Evolutionary conservation across 2,329 filamentous ascomycete genomes (phyloP), one percentile per base, ranked within the genome.

Genomic region (Verticillium tricorpus): DNA sequence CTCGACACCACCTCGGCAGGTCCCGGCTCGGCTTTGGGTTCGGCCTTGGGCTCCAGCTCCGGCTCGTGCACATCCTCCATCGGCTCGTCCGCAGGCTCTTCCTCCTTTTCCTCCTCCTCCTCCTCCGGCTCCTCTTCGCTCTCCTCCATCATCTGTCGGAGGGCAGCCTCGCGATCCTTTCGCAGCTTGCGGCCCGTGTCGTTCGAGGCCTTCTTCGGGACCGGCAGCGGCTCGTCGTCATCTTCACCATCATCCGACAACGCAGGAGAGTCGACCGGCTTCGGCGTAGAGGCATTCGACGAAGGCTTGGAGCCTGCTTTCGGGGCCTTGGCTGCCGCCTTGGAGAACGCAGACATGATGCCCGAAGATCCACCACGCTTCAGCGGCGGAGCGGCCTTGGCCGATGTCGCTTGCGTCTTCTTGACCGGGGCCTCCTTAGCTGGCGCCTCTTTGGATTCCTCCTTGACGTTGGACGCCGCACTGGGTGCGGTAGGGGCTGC

Each of bases 331-430:
- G 72, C 68, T 3, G 73, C 74, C 5, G 81, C 78, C 69, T 89
- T 91, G 15, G 91, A 90, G 72, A 96, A 96, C 0, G 91, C 90
- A 63, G 89, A 88, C 81, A 95, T 92, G 31, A 96, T 85, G 63
- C 85, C 84, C 8, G 62, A 64, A 14, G 88, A 85, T 17, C 78
- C 80, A 60, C 85, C 83, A 61, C 84, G 85, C 69, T 91, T 92
- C 2, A 82, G 66, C 0, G 74, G 57, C 17, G 76, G 67, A 4
- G 70, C 14, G 28, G 54, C 8, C 54, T 56, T 56, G 11, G 25
- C 54, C 17, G 71, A 65, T n/a, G 59, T 63, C 9, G 67, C 61
- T 32, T 68, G 63, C 35, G 50, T 72, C 68, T 59, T 66, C 67
- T 62, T 73, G 73, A 1, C 50, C 17, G 72, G 50, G 7, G 74